Base-by-base conservation (phyloP, 2,329 filamentous ascomycete genomes). In the Blastomyces silverae region DNA sequence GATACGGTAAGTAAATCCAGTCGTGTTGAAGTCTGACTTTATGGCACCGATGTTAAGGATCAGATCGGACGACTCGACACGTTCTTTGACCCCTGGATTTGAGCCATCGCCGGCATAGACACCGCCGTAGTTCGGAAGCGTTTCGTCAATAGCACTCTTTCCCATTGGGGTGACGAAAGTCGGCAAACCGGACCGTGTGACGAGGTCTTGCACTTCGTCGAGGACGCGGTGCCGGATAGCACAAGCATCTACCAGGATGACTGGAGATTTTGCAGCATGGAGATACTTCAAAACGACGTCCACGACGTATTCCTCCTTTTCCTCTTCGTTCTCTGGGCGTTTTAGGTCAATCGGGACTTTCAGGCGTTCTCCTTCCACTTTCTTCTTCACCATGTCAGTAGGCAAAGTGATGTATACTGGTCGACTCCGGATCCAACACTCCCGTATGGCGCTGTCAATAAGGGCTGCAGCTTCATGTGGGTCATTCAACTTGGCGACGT, bases 121-220 rank as follows among this genome's bases (percentile, higher is more conserved):
- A 67, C 91, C 91, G 37, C 89, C 89, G 70, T 88, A 94, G 71
- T 84, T 89, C 8, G 82, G 79, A 56, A 89, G 83, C 4, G 83
- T 84, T 76, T 95, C 91, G 72, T 93, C 84, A 61, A 95, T 83
- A 37, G 89, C 88, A 25, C 90, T 85, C 79, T 94, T 95, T 53
- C 91, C 91, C 88, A 94, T 94, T 15, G 91, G 90, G 0, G 90
- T 89, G 22, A 91, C 89, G 70, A 93, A 93, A 0, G 89, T 87
- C 5, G 91, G 91, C 6, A 95, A 80, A 8, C 84, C 80, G 0
- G 89, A 89, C 78, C 88, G 90, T 64, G 86, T 80, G 59, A 94
- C 79, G 5, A 95, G 79, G 7, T 84, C 84, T 70, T 90, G 85
- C 34, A 90, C 85, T 74, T 93, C 89, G 0, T 84, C 75, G 0